Evolutionary conservation across 371 early-diverging fungal genomes (phyloP).

Genomic region (Astathelohania contejeani): DNA sequence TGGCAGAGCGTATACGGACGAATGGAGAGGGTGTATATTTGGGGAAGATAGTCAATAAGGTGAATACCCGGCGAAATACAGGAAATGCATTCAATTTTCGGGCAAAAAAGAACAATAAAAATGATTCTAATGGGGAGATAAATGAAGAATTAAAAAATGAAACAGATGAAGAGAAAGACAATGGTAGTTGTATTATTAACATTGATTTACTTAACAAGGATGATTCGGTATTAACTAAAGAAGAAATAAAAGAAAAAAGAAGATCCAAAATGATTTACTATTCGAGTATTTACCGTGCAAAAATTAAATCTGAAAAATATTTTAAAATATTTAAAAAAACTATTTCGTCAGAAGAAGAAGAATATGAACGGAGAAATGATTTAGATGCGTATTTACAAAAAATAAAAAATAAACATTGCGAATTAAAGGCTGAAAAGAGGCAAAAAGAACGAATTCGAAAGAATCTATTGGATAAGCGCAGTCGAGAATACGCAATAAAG

Average conservation of each 20-base stretch:
- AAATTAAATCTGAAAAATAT: slow-evolving; percentile 36
- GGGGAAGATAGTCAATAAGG: slow-evolving; percentile 1
- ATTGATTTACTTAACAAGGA: slow-evolving; percentile 12
- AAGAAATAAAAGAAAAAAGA: slow-evolving; percentile 27
- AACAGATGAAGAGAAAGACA: not conserved
- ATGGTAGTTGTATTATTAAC: slow-evolving; percentile 13
- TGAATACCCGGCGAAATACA: not conserved
- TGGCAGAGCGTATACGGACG: too few species aligned
- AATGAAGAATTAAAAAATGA: slow-evolving; percentile 1
- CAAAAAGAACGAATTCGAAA: slow-evolving; percentile 38
- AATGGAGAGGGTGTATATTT: not conserved
- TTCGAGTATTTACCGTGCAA: slow-evolving; percentile 43
- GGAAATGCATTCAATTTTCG: not conserved
- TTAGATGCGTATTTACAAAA: slow-evolving; percentile 22
- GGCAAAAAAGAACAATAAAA: slow-evolving; percentile 9
- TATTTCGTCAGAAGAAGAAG: slow-evolving; percentile 33
- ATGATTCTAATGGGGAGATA: slow-evolving; percentile 14
- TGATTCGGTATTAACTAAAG: slow-evolving; percentile 18
- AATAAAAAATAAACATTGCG: slow-evolving; percentile 34
- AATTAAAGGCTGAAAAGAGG: slow-evolving; percentile 36
- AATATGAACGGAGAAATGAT: slow-evolving; percentile 26
- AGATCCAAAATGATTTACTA: slow-evolving; percentile 30
- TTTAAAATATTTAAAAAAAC: slow-evolving; percentile 21
- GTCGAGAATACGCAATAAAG: slow-evolving; percentile 39
- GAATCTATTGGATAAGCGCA: slow-evolving; percentile 47